Conservation (phyloP, 176 grass and related monocot species). For the Triticum dicoccoides region DNA sequence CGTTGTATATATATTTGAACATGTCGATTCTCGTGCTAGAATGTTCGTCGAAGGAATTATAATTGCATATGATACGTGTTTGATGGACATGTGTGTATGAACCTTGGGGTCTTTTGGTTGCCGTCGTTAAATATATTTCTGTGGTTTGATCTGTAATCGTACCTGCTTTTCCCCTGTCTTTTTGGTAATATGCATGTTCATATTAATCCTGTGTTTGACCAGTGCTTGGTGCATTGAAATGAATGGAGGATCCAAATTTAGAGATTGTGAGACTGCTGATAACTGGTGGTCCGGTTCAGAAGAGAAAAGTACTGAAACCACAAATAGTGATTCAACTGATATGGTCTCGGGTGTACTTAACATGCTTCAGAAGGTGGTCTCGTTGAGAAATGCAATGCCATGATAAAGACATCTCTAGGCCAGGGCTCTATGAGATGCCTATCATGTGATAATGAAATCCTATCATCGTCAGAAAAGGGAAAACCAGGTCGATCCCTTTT, state of each 20-base stretch:
- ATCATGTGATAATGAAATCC: too few relatives aligned
- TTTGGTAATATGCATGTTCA: not conserved
- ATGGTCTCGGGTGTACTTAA: conserved; percentile 60
- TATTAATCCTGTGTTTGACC: not conserved
- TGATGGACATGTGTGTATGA: not conserved
- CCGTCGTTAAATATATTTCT: not conserved
- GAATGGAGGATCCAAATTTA: not conserved
- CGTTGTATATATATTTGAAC: conserved; percentile 8
- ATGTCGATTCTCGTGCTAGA: conserved; percentile 12
- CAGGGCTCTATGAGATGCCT: too few relatives aligned
- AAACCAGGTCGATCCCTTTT: too few relatives aligned
- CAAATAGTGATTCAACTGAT: not conserved
- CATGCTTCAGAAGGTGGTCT: conserved; percentile 83
- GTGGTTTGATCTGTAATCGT: not conserved
- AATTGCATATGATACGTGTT: not conserved
- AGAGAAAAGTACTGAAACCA: not conserved
- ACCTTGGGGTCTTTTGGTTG: not conserved
- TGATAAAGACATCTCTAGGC: conserved; percentile 55
- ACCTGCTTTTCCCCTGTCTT: not conserved
- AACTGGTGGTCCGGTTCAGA: not conserved
- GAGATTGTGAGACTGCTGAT: not conserved
- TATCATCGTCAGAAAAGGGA: too few relatives aligned
- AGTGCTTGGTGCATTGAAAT: not conserved
- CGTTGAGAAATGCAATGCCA: conserved; percentile 77
- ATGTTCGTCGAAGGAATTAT: not conserved